phyloP scores from a whole-genome alignment of 192 early-diverging fungal species.

The Rhizoclosmatium sp. region DNA sequence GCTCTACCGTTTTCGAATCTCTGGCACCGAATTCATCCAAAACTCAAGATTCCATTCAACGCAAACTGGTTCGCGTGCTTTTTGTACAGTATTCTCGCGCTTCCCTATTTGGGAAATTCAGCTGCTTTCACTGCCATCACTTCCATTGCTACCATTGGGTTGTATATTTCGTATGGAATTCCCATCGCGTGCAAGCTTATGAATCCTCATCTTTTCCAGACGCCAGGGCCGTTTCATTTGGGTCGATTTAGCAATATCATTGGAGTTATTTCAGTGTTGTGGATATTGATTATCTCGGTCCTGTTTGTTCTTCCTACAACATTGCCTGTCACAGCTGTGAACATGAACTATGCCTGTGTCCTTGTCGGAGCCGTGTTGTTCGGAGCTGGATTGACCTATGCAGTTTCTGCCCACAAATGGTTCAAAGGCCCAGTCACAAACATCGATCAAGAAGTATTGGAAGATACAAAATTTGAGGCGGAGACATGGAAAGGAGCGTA shows the following conservation, averaged over 20 bases:
- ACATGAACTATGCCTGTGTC: conserved; percentile 49
- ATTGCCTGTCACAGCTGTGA: conserved; percentile 42
- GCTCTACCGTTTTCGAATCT: conserved; percentile 40
- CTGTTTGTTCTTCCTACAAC: conserved; percentile 45
- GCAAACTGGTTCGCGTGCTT: conserved; percentile 35
- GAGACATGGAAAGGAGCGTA: too few species aligned
- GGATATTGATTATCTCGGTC: conserved; percentile 41
- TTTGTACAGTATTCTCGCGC: conserved; percentile 28
- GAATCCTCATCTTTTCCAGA: conserved; percentile 27
- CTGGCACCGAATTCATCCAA: conserved; percentile 37
- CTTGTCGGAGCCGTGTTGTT: conserved; percentile 39
- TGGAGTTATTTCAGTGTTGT: conserved; percentile 40
- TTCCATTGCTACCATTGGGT: conserved; percentile 49
- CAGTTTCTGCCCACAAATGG: conserved; percentile 38
- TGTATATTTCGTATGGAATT: conserved; percentile 48
- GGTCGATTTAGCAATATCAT: conserved; percentile 39
- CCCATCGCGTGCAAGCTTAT: conserved; percentile 43
- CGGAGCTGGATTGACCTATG: conserved; percentile 21
- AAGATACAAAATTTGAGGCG: too few species aligned
- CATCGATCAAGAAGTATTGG: background rate
- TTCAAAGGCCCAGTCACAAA: conserved; percentile 49
- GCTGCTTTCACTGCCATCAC: conserved; percentile 48
- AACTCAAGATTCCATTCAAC: conserved; percentile 35
- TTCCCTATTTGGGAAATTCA: conserved; percentile 20
- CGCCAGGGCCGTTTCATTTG: conserved; percentile 39